Percentiles rank a stretch among this genome's conserved stretches.
Conservation (phyloP, 148 eudicot genomes). For the Rhododendron kiyosumense region DNA sequence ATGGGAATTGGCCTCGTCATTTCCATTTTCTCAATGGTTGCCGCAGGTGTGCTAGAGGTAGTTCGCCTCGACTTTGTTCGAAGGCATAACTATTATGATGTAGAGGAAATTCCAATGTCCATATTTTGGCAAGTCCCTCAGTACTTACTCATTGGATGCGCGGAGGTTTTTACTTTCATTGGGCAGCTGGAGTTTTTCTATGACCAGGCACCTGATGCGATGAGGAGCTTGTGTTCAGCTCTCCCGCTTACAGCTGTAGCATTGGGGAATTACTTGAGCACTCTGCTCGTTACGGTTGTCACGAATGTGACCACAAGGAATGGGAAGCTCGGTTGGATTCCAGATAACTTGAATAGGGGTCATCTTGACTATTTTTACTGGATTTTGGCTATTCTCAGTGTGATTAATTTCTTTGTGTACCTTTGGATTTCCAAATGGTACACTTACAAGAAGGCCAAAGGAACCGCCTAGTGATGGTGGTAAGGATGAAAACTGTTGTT, state of each 20-base stretch:
- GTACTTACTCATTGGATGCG: slow-evolving; percentile 2
- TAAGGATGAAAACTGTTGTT: background rate
- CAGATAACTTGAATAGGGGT: slow-evolving; percentile 4
- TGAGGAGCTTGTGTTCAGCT: slow-evolving; percentile 5
- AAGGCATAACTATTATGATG: slow-evolving; percentile 14
- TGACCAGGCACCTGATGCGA: background rate
- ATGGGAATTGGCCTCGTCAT: slow-evolving; percentile 51
- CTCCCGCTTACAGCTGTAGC: slow-evolving; percentile 1
- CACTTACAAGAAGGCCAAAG: slow-evolving; percentile 7
- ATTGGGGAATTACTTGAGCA: slow-evolving; percentile 1
- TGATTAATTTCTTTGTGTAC: slow-evolving; percentile 1
- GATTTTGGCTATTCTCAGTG: slow-evolving; percentile 8
- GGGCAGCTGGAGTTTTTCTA: slow-evolving; percentile 12
- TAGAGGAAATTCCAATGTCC: slow-evolving; percentile 20
- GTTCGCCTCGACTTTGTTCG: slow-evolving; percentile 25
- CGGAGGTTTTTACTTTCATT: slow-evolving; percentile 5
- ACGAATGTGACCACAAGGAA: slow-evolving; percentile 2
- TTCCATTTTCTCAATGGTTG: slow-evolving; percentile 39
- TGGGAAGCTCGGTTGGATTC: slow-evolving; percentile 6
- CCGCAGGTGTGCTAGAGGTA: slow-evolving; percentile 36
- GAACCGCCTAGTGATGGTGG: background rate
- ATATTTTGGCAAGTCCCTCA: slow-evolving; percentile 54
- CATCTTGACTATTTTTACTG: slow-evolving; percentile 12
- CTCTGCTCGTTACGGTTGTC: slow-evolving; percentile 3
- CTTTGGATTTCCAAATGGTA: slow-evolving; percentile 6